Evolutionary conservation across 306 rosid genomes (phyloP).

Genomic region (Prunus davidiana): DNA sequence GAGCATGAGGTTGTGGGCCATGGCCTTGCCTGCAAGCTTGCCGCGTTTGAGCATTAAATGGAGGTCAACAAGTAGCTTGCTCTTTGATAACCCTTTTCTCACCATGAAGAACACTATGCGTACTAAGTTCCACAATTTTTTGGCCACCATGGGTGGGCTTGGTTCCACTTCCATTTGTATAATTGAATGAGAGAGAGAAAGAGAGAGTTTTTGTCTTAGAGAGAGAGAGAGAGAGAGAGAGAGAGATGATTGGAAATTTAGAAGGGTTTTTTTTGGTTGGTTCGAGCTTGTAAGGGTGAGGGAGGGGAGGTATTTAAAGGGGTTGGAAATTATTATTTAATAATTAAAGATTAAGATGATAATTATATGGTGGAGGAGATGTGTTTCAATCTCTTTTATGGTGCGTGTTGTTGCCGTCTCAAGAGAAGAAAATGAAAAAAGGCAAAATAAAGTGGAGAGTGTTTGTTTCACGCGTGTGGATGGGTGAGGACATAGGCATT

Average conservation of each 20-base stretch:
- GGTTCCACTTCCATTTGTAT: constrained; percentile 59
- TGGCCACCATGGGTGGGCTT: constrained; percentile 44
- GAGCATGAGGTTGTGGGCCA: constrained; percentile 47
- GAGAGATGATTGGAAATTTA: background rate
- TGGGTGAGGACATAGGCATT: background rate
- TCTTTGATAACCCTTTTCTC: constrained; percentile 63
- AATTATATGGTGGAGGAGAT: background rate
- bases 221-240: background rate
- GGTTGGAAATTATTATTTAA: constrained; percentile 23
- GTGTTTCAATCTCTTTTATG: background rate
- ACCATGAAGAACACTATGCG: constrained; percentile 57
- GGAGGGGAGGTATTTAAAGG: constrained; percentile 36
- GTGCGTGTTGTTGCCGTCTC: constrained; percentile 5
- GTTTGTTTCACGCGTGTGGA: background rate
- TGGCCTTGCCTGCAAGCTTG: constrained; percentile 66
- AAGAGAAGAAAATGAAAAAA: background rate
- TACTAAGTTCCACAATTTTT: constrained; percentile 59
- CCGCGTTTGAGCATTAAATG: constrained; percentile 59
- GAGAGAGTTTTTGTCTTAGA: constrained; percentile 4
- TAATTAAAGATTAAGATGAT: constrained; percentile 8
- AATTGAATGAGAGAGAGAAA: background rate
- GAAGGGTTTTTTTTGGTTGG: constrained; percentile 8
- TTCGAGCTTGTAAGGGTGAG: constrained; percentile 13
- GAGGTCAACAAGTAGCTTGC: constrained; percentile 51
- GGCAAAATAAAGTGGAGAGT: background rate